Conservation (phyloP, 768 basidiomycete species). For the Holtermannia corniformis region DNA sequence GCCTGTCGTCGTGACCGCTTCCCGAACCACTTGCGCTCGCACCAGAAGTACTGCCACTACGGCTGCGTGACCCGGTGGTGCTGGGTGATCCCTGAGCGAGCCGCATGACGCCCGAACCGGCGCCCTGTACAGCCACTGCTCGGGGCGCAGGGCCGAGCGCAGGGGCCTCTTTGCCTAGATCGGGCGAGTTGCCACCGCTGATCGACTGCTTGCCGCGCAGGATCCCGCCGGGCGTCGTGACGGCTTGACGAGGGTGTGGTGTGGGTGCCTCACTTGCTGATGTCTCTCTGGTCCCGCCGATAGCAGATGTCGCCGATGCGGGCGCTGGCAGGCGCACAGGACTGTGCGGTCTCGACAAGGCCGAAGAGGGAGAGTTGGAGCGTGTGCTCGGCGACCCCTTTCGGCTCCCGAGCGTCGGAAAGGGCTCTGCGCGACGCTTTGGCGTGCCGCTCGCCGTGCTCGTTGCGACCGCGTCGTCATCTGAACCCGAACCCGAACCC, state of each 20-base stretch:
- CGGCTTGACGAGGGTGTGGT: background rate
- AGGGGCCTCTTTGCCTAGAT: conserved; percentile 9
- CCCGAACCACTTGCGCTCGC: conserved; percentile 11
- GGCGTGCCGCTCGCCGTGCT: conserved; percentile 22
- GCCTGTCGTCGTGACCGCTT: conserved; percentile 5
- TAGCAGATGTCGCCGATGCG: too few relatives aligned
- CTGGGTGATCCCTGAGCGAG: background rate
- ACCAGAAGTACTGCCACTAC: conserved; percentile 4
- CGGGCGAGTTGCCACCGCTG: background rate
- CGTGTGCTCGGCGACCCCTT: conserved; percentile 14
- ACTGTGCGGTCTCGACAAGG: conserved; percentile 21
- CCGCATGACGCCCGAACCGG: background rate
- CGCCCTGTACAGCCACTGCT: conserved; percentile 6
- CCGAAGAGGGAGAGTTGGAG: conserved; percentile 12
- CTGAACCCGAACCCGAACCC: conserved; percentile 11
- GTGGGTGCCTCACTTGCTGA: background rate
- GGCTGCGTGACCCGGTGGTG: conserved; percentile 5
- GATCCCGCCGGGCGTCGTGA: conserved; percentile 17
- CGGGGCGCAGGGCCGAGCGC: too few relatives aligned
- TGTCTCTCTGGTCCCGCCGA: too few relatives aligned
- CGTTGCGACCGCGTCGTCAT: conserved; percentile 13
- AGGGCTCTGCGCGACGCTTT: conserved; percentile 4
- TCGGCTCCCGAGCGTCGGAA: conserved; percentile 10
- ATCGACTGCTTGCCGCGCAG: conserved; percentile 19
- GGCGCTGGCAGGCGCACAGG: conserved; percentile 6